phyloP scores from a whole-genome alignment of 805 yeast genomes.

The Saturnispora halmiae region DNA sequence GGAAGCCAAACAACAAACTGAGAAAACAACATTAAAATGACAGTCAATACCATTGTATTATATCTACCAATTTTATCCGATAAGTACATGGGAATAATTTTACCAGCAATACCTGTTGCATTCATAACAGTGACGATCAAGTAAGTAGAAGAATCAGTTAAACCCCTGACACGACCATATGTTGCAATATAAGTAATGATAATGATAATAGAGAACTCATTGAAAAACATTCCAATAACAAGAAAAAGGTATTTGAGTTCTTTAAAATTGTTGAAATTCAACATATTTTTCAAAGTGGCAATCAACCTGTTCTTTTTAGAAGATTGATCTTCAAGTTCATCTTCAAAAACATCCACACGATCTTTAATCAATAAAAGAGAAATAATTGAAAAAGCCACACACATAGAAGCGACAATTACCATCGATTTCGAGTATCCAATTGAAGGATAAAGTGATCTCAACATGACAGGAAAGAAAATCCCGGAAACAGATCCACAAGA shows the following conservation, averaged over 20 bases:
- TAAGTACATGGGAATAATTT: conserved; percentile 25
- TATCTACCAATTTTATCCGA: conserved; percentile 40
- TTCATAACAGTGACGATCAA: conserved; percentile 40
- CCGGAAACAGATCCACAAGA: conserved; percentile 48
- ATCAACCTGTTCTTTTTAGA: conserved; percentile 7
- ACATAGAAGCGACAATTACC: conserved; percentile 41
- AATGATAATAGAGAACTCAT: conserved; percentile 41
- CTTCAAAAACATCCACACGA: conserved; percentile 27
- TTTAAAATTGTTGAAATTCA: conserved; percentile 33
- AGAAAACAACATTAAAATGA: conserved; percentile 36
- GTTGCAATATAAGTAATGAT: conserved; percentile 45
- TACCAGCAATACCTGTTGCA: conserved; percentile 35
- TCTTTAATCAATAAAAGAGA: conserved; percentile 35
- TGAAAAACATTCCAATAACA: conserved; percentile 35
- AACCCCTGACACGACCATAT: conserved; percentile 42
- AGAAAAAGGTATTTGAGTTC: conserved; percentile 32
- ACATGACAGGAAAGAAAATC: conserved; percentile 42
- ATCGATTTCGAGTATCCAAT: conserved; percentile 52
- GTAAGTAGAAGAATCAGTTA: conserved; percentile 35
- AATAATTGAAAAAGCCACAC: conserved; percentile 30
- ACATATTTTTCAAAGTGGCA: conserved; percentile 23
- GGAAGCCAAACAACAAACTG: conserved; percentile 57
- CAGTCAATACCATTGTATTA: conserved; percentile 41
- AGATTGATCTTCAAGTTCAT: conserved; percentile 19
- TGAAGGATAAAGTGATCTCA: conserved; percentile 37